Percentiles rank a stretch among this genome's conserved stretches.
phyloP scores from a whole-genome alignment of 805 yeast genomes.

The Barnettozyma pratensis region DNA sequence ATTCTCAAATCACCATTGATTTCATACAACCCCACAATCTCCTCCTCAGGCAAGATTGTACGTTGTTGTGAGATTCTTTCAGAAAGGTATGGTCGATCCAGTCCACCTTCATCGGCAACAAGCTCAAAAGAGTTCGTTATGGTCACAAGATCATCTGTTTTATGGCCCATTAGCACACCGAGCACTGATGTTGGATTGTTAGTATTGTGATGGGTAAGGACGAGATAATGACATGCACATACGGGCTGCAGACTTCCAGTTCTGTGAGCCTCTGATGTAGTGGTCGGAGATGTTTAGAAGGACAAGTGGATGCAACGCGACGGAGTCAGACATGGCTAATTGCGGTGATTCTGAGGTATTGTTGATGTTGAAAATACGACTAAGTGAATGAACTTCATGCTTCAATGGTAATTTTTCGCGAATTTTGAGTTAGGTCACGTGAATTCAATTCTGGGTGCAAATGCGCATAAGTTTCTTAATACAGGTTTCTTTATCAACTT shows the following conservation, averaged over 20 bases:
- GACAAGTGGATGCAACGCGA: slow-evolving; percentile 9
- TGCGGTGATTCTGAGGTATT: background rate
- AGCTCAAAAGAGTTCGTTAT: slow-evolving; percentile 12
- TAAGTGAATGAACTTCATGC: too few relatives aligned
- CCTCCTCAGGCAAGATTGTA: slow-evolving; percentile 9
- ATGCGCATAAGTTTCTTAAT: background rate
- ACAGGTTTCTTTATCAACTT: background rate
- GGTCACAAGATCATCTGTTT: background rate
- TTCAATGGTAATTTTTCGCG: too few relatives aligned
- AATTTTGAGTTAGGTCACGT: background rate
- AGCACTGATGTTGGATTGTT: background rate
- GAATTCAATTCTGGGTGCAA: background rate
- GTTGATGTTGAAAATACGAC: background rate
- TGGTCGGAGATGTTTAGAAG: slow-evolving; percentile 12
- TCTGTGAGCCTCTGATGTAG: slow-evolving; percentile 5
- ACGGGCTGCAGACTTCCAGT: background rate
- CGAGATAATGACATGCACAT: background rate
- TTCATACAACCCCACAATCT: slow-evolving; percentile 10
- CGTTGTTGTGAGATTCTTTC: slow-evolving; percentile 9
- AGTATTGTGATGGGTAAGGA: background rate
- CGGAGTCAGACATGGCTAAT: background rate
- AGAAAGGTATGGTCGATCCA: slow-evolving; percentile 4
- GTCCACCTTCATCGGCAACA: background rate
- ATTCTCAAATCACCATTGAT: background rate
- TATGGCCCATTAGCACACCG: slow-evolving; percentile 6